phyloP scores from a whole-genome alignment of 2,329 filamentous ascomycete species.

The Mycosphaerella sp. region DNA sequence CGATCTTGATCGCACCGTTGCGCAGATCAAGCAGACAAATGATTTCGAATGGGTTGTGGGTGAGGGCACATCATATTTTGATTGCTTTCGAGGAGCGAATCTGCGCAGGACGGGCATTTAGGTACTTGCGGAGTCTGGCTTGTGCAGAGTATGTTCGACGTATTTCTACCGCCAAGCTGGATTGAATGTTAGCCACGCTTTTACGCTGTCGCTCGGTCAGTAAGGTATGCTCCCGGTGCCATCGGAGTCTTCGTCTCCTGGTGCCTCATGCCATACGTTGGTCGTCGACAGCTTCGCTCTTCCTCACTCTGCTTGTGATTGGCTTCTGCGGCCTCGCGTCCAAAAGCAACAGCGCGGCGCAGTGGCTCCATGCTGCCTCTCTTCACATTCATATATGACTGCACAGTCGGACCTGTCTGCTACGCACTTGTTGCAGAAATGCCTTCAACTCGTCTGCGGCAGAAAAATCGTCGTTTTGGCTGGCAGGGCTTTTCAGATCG shows the following conservation, averaged over 20 bases:
- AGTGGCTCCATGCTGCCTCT: slow-evolving; percentile 23
- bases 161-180: slow-evolving; percentile 40
- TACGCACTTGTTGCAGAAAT: slow-evolving; percentile 29
- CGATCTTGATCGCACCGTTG: slow-evolving; percentile 29
- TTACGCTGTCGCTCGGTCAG: slow-evolving; percentile 36
- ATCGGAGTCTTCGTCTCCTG: slow-evolving; percentile 31
- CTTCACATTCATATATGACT: slow-evolving; percentile 22
- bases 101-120: slow-evolving; percentile 43
- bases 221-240: slow-evolving; percentile 29
- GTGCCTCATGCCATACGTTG: slow-evolving; percentile 32
- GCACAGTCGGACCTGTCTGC: slow-evolving; percentile 25
- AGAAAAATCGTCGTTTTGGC: slow-evolving; percentile 30
- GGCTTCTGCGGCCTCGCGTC: slow-evolving; percentile 22
- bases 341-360: slow-evolving; percentile 13
- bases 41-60: slow-evolving; percentile 31
- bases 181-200: slow-evolving; percentile 25
- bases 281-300: slow-evolving; percentile 30
- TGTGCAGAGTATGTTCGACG: slow-evolving; percentile 34
- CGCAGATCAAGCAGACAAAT: slow-evolving; percentile 38
- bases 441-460: slow-evolving; percentile 26
- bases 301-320: slow-evolving; percentile 19
- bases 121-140: slow-evolving; percentile 35
- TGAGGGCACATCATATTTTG: slow-evolving; percentile 31
- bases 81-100: slow-evolving; percentile 40
- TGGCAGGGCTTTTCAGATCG: slow-evolving; percentile 25